Percentiles rank a stretch among this genome's conserved stretches.
Conservation (phyloP, 139 green algal genomes). For the Picochlorum sp. region DNA sequence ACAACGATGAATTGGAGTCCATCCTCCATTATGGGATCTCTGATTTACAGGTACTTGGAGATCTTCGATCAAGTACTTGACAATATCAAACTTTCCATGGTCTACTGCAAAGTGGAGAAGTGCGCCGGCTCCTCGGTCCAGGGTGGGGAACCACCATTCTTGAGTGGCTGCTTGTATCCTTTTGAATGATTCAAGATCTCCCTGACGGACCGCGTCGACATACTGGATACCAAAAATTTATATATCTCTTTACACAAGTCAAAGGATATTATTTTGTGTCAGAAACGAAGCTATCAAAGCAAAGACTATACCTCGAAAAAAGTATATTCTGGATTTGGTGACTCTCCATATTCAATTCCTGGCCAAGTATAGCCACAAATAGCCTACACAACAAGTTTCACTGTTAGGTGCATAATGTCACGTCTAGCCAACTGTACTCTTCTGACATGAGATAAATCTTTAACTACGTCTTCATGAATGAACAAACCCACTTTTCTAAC, state of each 20-base stretch:
- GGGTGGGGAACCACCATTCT: conserved; percentile 20
- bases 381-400: conserved; percentile 13
- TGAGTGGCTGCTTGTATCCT: conserved; percentile 11
- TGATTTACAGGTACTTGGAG: conserved; percentile 20
- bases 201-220: conserved; percentile 21
- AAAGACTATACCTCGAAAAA: conserved; percentile 35
- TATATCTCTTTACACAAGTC: not conserved
- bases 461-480: too few species aligned
- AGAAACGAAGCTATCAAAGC: not conserved
- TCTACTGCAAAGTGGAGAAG: conserved; percentile 28
- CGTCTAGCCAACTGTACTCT: too few species aligned
- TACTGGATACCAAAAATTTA: conserved; percentile 14
- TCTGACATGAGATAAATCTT: too few species aligned
- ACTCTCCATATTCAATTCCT: conserved; percentile 32
- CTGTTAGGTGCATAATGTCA: too few species aligned
- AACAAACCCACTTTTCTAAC: too few species aligned
- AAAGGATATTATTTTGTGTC: not conserved
- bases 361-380: conserved; percentile 37
- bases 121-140: conserved; percentile 27
- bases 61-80: conserved; percentile 22
- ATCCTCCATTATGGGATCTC: conserved; percentile 6
- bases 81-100: conserved; percentile 19
- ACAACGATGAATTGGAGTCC: conserved; percentile 25
- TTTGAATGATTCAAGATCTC: conserved; percentile 16
- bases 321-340: conserved; percentile 17